Conservation (phyloP, 176 grass and related monocot genomes). For the Microstegium vimineum region DNA sequence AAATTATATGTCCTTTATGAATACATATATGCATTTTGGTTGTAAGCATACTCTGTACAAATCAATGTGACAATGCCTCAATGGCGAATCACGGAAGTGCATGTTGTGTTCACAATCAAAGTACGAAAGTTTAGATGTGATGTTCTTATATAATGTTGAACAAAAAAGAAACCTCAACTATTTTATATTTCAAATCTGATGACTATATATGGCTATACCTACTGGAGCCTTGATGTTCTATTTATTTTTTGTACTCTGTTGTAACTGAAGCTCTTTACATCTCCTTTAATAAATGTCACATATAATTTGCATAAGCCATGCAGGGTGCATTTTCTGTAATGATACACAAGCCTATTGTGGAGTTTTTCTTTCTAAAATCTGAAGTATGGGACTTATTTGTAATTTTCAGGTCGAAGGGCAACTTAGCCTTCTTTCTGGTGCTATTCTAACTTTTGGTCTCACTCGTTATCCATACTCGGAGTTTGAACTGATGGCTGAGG, state of each 20-base stretch:
- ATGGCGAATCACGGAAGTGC: neutral
- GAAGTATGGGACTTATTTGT: slow-evolving; percentile 26
- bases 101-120: neutral
- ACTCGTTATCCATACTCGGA: slow-evolving; percentile 90
- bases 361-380: slow-evolving; percentile 13
- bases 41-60: neutral
- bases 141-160: slow-evolving; percentile 12
- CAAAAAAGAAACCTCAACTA: neutral
- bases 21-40: neutral
- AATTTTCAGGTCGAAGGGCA: slow-evolving; percentile 92
- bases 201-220: neutral
- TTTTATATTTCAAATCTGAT: slow-evolving; percentile 20
- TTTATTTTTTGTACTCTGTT: neutral
- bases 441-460: slow-evolving; percentile 85
- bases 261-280: slow-evolving; percentile 9
- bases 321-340: slow-evolving; percentile 16
- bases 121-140: neutral
- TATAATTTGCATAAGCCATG: neutral
- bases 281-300: neutral
- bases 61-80: neutral
- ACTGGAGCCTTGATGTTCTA: neutral
- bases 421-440: slow-evolving; percentile 83
- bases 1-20: neutral
- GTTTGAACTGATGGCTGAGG: slow-evolving; percentile 98
- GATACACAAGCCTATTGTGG: neutral